Base-by-base conservation (phyloP, 768 basidiomycete genomes). In the Tylopilus cervinicoccineus region DNA sequence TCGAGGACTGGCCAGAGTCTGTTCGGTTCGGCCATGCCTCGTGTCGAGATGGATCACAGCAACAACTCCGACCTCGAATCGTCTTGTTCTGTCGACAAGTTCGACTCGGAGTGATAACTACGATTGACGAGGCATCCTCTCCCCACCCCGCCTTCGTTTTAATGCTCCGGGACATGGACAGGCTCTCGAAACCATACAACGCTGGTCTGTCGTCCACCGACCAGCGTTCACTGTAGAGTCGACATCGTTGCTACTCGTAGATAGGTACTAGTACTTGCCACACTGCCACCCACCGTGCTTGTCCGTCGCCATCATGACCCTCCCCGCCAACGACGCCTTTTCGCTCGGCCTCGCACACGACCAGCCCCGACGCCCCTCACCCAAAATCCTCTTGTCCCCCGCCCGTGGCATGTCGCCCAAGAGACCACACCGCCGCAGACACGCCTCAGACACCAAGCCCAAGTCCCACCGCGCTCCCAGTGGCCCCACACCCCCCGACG, bases 21-120 rank as follows among this genome's bases (percentile, higher is more conserved):
- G 47, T 50, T 51, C 40, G 47, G 6, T 43, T 49, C 7, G n/a
- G 10, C 24, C 24, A 3, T 5, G 42, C 43, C 33, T 36, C 33
- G 10, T 23, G 28, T 31, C 19, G 41, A 42, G 17, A 13, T n/a
- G n/a, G n/a, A n/a, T n/a, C n/a, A n/a, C n/a, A n/a, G n/a, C n/a
- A n/a, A n/a, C n/a, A n/a, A n/a, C n/a, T n/a, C n/a, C n/a, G n/a
- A n/a, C n/a, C n/a, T n/a, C n/a, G n/a, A n/a, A n/a, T n/a, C n/a
- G n/a, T n/a, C n/a, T n/a, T n/a, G n/a, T n/a, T n/a, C n/a, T n/a
- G n/a, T n/a, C n/a, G n/a, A n/a, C n/a, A n/a, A n/a, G n/a, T n/a
- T n/a, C n/a, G n/a, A n/a, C 70, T 79, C 84, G 84, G 85, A 78
- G 82, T 77, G 76, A 90, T 89, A 88, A 89, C 87, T 90, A 87